phyloP scores from a whole-genome alignment of 805 yeast genomes.

The Candida morakotiae region DNA sequence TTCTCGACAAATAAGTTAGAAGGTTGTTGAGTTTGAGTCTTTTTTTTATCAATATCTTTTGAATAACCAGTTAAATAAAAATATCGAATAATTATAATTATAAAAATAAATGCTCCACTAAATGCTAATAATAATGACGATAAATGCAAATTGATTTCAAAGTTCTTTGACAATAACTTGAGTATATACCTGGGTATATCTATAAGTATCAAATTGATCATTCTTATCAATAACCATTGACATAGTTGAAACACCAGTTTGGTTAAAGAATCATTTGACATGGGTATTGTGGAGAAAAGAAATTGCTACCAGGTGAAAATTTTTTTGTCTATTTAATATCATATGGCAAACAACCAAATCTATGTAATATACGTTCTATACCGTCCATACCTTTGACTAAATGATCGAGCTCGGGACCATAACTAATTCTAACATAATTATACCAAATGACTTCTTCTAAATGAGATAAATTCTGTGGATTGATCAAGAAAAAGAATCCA shows the following conservation, averaged over 20 bases:
- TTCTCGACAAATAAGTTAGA: conserved; percentile 19
- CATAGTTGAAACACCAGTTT: background rate
- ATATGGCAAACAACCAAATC: conserved; percentile 41
- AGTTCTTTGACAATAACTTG: conserved; percentile 31
- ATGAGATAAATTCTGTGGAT: conserved; percentile 45
- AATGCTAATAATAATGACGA: conserved; percentile 35
- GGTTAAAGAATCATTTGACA: background rate
- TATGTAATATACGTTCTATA: conserved; percentile 44
- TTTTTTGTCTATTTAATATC: conserved; percentile 7
- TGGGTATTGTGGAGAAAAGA: conserved; percentile 1
- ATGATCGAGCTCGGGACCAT: conserved; percentile 53
- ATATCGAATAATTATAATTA: conserved; percentile 49
- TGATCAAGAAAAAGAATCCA: conserved; percentile 58
- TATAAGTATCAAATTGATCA: background rate
- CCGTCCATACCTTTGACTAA: conserved; percentile 58
- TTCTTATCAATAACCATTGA: background rate
- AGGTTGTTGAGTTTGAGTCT: conserved; percentile 1
- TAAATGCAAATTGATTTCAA: conserved; percentile 49
- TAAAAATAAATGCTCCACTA: conserved; percentile 18
- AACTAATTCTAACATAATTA: conserved; percentile 53
- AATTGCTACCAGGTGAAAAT: background rate
- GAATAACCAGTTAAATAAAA: conserved; percentile 63
- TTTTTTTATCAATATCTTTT: conserved; percentile 28
- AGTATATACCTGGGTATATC: conserved; percentile 14
- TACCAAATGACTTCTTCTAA: conserved; percentile 58